These are phyloP conservation scores for Vigna nakashimae DNA, from an alignment of 306 rosid species.

Conservation along the genomic window DNA sequence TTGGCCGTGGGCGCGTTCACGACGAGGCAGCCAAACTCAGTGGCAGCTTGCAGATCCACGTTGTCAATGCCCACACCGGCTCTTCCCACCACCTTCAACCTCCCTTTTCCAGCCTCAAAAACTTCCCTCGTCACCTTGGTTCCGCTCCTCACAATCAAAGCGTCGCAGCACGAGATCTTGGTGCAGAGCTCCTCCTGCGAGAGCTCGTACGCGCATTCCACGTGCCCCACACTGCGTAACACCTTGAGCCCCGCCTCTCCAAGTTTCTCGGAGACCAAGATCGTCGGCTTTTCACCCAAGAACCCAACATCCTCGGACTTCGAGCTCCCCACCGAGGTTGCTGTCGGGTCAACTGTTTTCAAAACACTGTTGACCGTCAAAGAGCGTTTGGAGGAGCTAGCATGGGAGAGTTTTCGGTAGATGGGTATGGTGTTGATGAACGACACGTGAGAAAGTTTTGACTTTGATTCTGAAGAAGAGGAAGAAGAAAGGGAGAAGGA, in stretches of 20 bases:
- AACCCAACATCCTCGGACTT: conserved; percentile 15
- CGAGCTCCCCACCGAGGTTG: neutral
- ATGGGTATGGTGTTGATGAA: conserved; percentile 47
- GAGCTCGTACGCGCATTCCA: conserved; percentile 68
- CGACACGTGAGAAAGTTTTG: conserved; percentile 50
- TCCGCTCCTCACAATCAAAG: conserved; percentile 84
- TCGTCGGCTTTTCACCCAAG: conserved; percentile 48
- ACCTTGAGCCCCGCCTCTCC: conserved; percentile 82
- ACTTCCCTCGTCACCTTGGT: conserved; percentile 78
- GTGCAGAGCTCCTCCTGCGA: conserved; percentile 66
- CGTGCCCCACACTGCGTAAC: conserved; percentile 61
- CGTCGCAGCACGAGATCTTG: conserved; percentile 78
- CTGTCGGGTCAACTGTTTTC: conserved; percentile 45
- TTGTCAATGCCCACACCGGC: conserved; percentile 97
- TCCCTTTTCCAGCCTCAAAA: conserved; percentile 73
- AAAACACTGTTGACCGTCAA: conserved; percentile 44
- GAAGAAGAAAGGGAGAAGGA: conserved; percentile 18
- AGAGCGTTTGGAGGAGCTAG: conserved; percentile 18
- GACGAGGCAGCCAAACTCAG: conserved; percentile 85
- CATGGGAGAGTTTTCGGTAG: conserved; percentile 40
- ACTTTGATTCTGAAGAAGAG: neutral
- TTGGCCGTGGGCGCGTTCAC: conserved; percentile 94
- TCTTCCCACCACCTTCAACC: conserved; percentile 88
- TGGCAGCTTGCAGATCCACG: conserved; percentile 93
- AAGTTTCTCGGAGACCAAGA: conserved; percentile 83